Evolutionary conservation across 495 filamentous ascomycete species (phyloP).

Genomic region (Lindgomyces ingoldianus): DNA sequence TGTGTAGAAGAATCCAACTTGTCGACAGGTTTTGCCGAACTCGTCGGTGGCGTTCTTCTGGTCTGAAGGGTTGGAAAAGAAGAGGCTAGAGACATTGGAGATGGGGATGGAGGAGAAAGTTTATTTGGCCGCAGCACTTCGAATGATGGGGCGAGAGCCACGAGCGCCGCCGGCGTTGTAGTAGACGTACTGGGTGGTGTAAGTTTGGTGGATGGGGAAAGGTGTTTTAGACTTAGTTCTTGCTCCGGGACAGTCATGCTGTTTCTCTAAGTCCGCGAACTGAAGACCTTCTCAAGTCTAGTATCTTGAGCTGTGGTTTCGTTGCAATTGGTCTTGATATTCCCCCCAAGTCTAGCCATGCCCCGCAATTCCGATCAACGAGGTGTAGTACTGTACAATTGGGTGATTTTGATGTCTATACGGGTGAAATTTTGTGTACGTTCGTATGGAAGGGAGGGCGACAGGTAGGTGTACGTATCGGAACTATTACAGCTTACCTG

Average conservation of each 20-base stretch:
- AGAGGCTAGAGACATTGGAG: conserved; percentile 44
- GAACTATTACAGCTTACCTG: too few species aligned
- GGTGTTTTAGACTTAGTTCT: not conserved
- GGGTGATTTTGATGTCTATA: conserved; percentile 3
- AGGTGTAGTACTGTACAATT: conserved; percentile 5
- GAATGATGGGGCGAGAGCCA: conserved; percentile 14
- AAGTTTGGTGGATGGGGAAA: too few species aligned
- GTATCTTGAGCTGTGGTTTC: too few species aligned
- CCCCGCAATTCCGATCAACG: conserved; percentile 1
- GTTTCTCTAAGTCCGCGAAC: too few species aligned
- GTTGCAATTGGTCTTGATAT: too few species aligned
- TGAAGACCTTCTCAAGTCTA: too few species aligned
- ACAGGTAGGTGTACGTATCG: too few species aligned
- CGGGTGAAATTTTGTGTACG: too few species aligned
- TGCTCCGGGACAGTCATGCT: not conserved
- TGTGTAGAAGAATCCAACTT: conserved; percentile 61
- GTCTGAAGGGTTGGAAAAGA: conserved; percentile 39
- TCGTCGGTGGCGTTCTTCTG: conserved; percentile 45
- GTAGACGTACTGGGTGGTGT: conserved; percentile 5
- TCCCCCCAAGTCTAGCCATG: too few species aligned
- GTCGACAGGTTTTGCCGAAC: conserved; percentile 53
- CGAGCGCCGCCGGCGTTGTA: conserved; percentile 12
- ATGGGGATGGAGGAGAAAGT: conserved; percentile 46
- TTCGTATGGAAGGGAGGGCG: too few species aligned
- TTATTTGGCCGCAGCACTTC: conserved; percentile 9